Evolutionary conservation across 1,284 basidiomycete genomes (phyloP).

Genomic region (Mycosarcoma maydis): DNA sequence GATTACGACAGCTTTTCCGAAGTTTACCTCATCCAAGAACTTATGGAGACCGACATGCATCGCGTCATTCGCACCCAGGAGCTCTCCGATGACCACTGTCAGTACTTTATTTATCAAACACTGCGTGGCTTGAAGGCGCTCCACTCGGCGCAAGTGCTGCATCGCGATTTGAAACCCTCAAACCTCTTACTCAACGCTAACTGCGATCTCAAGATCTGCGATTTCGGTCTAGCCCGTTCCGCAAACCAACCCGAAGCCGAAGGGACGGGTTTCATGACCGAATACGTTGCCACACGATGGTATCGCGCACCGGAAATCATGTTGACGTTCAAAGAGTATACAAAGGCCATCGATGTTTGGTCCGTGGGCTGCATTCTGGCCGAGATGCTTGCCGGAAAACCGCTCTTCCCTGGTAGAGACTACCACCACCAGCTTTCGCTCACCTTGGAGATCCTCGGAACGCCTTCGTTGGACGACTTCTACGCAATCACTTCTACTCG

Average conservation of each 20-base stretch:
- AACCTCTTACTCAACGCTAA: slow-evolving; percentile 65
- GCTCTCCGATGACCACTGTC: slow-evolving; percentile 81
- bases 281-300: slow-evolving; percentile 67
- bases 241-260: slow-evolving; percentile 65
- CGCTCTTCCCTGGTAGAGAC: slow-evolving; percentile 81
- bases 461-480: slow-evolving; percentile 74
- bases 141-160: slow-evolving; percentile 65
- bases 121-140: slow-evolving; percentile 66
- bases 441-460: slow-evolving; percentile 73
- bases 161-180: slow-evolving; percentile 65
- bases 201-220: slow-evolving; percentile 66
- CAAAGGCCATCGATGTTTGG: slow-evolving; percentile 74
- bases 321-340: slow-evolving; percentile 67
- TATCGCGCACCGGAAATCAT: slow-evolving; percentile 67
- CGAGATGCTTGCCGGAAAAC: slow-evolving; percentile 89
- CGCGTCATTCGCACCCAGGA: slow-evolving; percentile 67
- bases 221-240: slow-evolving; percentile 66
- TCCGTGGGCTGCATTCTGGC: slow-evolving; percentile 93
- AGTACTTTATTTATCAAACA: slow-evolving; percentile 90
- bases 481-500: slow-evolving; percentile 79
- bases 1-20: slow-evolving; percentile 90
- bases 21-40: slow-evolving; percentile 78
- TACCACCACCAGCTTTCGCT: slow-evolving; percentile 71
- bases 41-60: slow-evolving; percentile 67
- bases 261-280: slow-evolving; percentile 66